These are phyloP conservation scores for Ochetophila trinervis DNA, from an alignment of 306 rosid genomes.

Conservation along the genomic window DNA sequence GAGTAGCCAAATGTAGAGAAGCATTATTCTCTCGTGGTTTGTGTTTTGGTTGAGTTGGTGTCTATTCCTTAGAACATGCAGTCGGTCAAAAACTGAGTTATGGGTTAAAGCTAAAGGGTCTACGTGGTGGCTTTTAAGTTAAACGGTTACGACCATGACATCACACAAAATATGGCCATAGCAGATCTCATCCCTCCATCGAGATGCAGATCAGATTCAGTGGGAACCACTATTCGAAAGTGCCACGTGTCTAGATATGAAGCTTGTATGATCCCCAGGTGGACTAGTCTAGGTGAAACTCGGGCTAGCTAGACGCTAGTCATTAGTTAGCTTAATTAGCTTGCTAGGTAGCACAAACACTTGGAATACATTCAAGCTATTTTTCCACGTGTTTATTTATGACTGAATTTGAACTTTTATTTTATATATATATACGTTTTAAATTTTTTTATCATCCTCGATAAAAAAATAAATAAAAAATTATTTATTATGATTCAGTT, in stretches of 20 bases:
- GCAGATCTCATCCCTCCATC: constrained; percentile 32
- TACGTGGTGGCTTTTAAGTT: constrained; percentile 45
- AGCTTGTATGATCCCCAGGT: constrained; percentile 1
- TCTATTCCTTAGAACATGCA: background rate
- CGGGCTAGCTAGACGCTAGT: background rate
- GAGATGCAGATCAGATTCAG: constrained; percentile 22
- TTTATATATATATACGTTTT: too few relatives aligned
- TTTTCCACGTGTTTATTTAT: too few relatives aligned
- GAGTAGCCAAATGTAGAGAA: background rate
- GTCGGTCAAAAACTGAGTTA: constrained; percentile 43
- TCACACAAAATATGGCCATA: constrained; percentile 42
- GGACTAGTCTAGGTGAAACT: constrained; percentile 9
- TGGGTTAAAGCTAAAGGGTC: constrained; percentile 27
- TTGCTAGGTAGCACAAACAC: too few relatives aligned
- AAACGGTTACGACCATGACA: constrained; percentile 73
- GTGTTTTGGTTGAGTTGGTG: background rate
- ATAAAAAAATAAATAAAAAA: too few relatives aligned
- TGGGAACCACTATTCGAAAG: constrained; percentile 31
- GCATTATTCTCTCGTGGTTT: background rate
- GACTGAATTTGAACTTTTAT: too few relatives aligned
- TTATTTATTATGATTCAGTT: too few relatives aligned
- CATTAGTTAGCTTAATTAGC: background rate
- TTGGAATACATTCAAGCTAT: too few relatives aligned
- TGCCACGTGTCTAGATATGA: constrained; percentile 35
- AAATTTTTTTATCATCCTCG: too few relatives aligned